Evolutionary conservation across 2,329 filamentous ascomycete genomes (phyloP), one percentile per base, ranked within the genome.

Genomic region (Penicillium sclerotiorum): DNA sequence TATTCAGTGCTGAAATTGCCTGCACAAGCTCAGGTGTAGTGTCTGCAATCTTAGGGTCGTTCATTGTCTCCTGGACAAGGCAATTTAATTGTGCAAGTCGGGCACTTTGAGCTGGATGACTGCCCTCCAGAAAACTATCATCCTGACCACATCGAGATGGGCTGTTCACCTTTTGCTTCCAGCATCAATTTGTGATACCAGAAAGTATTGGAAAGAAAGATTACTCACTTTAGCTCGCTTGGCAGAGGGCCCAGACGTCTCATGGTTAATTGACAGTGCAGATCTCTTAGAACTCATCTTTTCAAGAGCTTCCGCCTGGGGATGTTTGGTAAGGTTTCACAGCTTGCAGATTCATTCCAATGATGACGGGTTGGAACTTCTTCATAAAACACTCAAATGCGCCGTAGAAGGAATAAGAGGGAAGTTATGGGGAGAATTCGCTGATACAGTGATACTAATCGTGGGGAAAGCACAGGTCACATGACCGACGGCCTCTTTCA

Each of bases 231-330:
- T 67, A 23, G 37, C 21, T 42, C 52, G 54, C 37, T 62, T 62
- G 8, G 12, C 37, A 36, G 36, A 3, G 6, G 38, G 28, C 37
- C 35, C 17, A 13, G 35, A 20, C 17, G 8, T 8, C 22, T n/a
- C 17, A 17, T 28, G 15, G 7, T n/a, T 18, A 13, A 21, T 12
- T 15, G 13, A 23, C 15, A n/a, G 27, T 12, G n/a, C 27, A n/a
- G 47, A 40, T n/a, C 66, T 59, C 51, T 68, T 69, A 17, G 50
- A 53, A 38, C 53, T 56, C 66, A 69, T 69, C 20, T 13, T 13
- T n/a, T n/a, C n/a, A n/a, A n/a, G 15, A 17, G 18, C 13, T 6
- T 37, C 21, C n/a, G 20, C 20, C 1, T 20, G n/a, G n/a, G n/a
- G n/a, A n/a, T n/a, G n/a, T n/a, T n/a, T n/a, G n/a, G n/a, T n/a